These are phyloP conservation scores for Fusarium mangiferae DNA, from an alignment of 2,329 filamentous ascomycete genomes.

Conservation along the genomic window DNA sequence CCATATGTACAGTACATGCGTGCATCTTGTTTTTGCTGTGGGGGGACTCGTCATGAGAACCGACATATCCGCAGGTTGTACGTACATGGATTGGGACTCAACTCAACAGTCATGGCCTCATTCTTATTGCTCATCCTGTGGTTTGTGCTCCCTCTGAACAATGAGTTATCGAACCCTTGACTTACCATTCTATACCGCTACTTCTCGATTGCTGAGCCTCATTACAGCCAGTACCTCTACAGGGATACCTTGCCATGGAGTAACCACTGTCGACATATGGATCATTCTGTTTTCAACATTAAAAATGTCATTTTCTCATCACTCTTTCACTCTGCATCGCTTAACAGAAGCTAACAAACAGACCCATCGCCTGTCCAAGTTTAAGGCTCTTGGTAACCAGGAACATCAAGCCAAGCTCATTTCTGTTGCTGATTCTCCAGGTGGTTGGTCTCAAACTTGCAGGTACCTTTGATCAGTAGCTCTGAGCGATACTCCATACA, in stretches of 20 bases:
- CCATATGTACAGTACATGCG: background rate
- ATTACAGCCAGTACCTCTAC: background rate
- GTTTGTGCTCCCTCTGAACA: background rate
- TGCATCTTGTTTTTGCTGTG: slow-evolving; percentile 10
- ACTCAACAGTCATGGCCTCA: background rate
- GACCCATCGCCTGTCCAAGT: slow-evolving; percentile 13
- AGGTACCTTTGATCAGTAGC: background rate
- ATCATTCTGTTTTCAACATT: background rate
- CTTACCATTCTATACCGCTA: background rate
- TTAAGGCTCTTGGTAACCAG: background rate
- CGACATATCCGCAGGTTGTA: background rate
- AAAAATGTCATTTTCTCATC: slow-evolving; percentile 29
- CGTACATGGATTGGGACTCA: background rate
- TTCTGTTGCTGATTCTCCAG: background rate
- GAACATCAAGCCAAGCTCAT: background rate
- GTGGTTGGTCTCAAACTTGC: background rate
- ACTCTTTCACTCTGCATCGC: background rate
- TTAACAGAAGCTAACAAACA: slow-evolving; percentile 6
- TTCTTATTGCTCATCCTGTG: background rate
- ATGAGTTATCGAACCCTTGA: background rate
- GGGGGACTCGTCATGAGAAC: slow-evolving; percentile 19
- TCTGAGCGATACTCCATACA: background rate
- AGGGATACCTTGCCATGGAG: slow-evolving; percentile 22
- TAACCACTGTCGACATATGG: background rate
- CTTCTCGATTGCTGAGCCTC: background rate